Conservation (phyloP, 176 grass and related monocot genomes). For the Phoenix roebelenii region DNA sequence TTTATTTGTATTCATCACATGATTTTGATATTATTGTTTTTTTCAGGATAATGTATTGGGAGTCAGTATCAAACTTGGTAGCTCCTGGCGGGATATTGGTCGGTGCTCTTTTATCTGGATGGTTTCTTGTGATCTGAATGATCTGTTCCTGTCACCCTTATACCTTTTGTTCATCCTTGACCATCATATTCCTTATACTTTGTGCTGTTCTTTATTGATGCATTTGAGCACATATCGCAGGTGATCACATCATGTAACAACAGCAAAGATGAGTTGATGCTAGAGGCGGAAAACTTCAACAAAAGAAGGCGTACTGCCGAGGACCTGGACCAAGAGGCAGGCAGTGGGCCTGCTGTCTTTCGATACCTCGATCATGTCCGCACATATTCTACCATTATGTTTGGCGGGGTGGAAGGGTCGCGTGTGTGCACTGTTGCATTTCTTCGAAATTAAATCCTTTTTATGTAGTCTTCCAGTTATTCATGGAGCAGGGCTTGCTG, state of each 20-base stretch:
- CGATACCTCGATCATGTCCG: constrained; percentile 76
- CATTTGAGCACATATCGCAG: constrained; percentile 25
- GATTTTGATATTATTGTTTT: not conserved
- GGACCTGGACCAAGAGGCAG: constrained; percentile 22
- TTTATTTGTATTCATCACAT: not conserved
- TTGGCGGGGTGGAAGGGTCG: constrained; percentile 78
- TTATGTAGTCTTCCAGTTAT: no score
- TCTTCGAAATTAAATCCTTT: constrained; percentile 20
- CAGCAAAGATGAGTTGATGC: constrained; percentile 76
- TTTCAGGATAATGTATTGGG: constrained; percentile 84
- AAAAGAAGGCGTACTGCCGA: constrained; percentile 24
- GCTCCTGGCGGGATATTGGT: constrained; percentile 75
- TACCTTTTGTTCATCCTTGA: no score
- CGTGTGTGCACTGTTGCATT: constrained; percentile 90
- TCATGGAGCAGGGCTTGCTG: no score
- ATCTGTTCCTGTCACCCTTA: no score
- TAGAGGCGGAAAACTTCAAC: constrained; percentile 68
- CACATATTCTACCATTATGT: constrained; percentile 69
- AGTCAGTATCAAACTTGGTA: constrained; percentile 67
- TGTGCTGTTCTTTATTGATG: not conserved
- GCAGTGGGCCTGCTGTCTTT: constrained; percentile 26
- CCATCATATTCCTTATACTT: no score
- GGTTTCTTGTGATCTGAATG: not conserved
- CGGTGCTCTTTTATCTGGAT: constrained; percentile 14
- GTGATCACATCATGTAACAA: constrained; percentile 85